Conservation (phyloP, 768 basidiomycete species). For the Russula dissimulans region DNA sequence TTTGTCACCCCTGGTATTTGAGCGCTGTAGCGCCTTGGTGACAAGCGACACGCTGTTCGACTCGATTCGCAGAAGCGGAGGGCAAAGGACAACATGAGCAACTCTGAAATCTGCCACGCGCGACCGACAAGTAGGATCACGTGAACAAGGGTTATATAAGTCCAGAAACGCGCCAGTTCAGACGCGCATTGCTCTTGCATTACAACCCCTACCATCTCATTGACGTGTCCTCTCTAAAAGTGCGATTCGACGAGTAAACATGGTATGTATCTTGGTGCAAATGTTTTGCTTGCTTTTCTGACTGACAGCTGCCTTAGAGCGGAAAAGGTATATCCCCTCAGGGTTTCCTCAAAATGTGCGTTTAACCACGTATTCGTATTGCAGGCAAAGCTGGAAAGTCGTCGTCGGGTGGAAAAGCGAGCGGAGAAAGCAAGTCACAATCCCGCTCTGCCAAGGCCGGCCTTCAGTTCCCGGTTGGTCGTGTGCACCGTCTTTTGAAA, state of each 20-base stretch:
- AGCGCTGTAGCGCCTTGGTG: not conserved
- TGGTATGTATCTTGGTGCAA: slow-evolving; percentile 1
- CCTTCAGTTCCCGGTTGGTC: slow-evolving; percentile 83
- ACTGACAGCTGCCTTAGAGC: slow-evolving; percentile 4
- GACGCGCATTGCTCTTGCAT: slow-evolving; percentile 3
- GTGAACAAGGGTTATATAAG: slow-evolving; percentile 7
- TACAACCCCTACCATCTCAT: slow-evolving; percentile 9
- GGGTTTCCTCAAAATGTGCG: not conserved
- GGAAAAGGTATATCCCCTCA: slow-evolving; percentile 13
- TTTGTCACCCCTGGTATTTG: not conserved
- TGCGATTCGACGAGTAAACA: not conserved
- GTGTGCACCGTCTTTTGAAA: slow-evolving; percentile 84
- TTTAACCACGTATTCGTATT: not conserved
- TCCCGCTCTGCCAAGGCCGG: slow-evolving; percentile 70
- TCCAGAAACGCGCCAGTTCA: not conserved
- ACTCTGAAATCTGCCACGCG: not conserved
- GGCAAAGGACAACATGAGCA: not conserved
- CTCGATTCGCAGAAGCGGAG: not conserved
- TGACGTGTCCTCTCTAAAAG: not conserved
- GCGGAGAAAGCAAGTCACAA: slow-evolving; percentile 42
- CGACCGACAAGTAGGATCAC: not conserved
- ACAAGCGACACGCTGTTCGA: not conserved
- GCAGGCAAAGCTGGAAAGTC: slow-evolving; percentile 37
- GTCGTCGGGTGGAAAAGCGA: slow-evolving; percentile 30
- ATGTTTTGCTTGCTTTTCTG: not conserved